Percentiles rank a stretch among this genome's conserved stretches.
Evolutionary conservation across 768 basidiomycete genomes (phyloP).

Genomic region (Chalciporus piperatus): DNA sequence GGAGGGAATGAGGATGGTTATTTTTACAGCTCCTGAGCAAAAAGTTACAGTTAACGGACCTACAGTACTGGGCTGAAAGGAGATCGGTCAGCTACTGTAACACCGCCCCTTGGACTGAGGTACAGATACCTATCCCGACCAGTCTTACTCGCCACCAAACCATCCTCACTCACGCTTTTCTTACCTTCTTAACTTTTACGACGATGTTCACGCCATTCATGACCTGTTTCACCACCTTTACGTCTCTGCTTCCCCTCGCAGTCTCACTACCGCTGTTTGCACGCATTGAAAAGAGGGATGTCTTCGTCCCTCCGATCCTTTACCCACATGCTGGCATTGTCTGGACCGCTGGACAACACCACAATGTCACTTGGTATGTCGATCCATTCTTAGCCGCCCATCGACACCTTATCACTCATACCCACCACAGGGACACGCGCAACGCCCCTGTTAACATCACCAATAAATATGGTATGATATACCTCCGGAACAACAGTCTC

Average conservation of each 20-base stretch:
- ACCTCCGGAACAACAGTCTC: conserved; percentile 21
- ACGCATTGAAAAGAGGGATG: conserved; percentile 14
- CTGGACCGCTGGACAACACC: conserved; percentile 20
- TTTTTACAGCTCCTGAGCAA: conserved; percentile 1
- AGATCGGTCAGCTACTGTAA: background rate
- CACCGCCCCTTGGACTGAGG: too few species aligned
- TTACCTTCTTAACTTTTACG: background rate
- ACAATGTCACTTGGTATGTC: conserved; percentile 33
- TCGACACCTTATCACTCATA: background rate
- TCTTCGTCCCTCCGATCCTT: conserved; percentile 25
- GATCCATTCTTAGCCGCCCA: background rate
- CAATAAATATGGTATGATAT: conserved; percentile 27
- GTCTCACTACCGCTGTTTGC: conserved; percentile 8
- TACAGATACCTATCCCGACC: conserved; percentile 9
- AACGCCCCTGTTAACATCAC: conserved; percentile 31
- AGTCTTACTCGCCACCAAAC: background rate
- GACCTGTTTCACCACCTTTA: conserved; percentile 13
- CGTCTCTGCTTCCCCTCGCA: conserved; percentile 11
- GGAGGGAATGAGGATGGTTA: background rate
- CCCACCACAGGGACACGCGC: conserved; percentile 29
- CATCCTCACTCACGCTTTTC: background rate
- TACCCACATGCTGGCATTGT: conserved; percentile 20
- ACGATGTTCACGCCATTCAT: conserved; percentile 13
- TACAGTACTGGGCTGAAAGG: too few species aligned
- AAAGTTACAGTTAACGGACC: too few species aligned